Base-by-base conservation (phyloP, 2,329 filamentous ascomycete species). In the Annulohypoxylon truncatum region DNA sequence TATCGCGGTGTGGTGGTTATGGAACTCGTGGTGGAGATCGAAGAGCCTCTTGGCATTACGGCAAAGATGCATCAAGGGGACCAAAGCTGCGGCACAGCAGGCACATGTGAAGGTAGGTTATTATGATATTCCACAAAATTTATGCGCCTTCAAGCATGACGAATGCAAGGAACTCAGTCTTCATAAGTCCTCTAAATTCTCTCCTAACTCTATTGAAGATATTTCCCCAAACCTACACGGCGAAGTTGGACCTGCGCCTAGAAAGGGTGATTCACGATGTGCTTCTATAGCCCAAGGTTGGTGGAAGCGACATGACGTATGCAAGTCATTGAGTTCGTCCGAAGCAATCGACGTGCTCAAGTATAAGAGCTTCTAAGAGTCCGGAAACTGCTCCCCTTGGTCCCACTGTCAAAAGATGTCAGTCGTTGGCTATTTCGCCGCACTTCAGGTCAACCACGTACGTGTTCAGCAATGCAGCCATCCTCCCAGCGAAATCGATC, bases 401-500 rank as follows among this genome's bases (percentile, higher is more conserved):
- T 66, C 62, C 62, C 62, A 66, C 62, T 65, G 13, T 31, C n/a
- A n/a, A 33, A 22, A 26, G 5, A 28, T 7, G 28, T 53, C 7
- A 61, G 47, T 47, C 26, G 18, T 44, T 35, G 3, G 18, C 13
- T 31, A 2, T 48, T 1, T 28, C n/a, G 15, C 12, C 47, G 13
- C 22, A 20, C 5, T 10, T 13, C 13, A 15, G 2, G 20, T 47
- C 18, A n/a, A 28, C 6, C 29, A 71, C 70, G 6, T 68, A 72
- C 72, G 26, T 74, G 72, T 46, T 74, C 72, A 13, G 63, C 66
- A 24, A 74, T 74, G 40, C 71, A 74, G 3, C 72, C 72, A 35
- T 66, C 69, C 31, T 73, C 71, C 72, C 71, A 74, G 2, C 71
- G 68, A 42, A 61, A 74, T 7, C 71, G 68, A 53, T 73, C 71